A percentile compares a stretch with the other conserved stretches of the same genome.
phyloP scores from a whole-genome alignment of 2,329 filamentous ascomycete genomes.

The Lecanicillium sp. region DNA sequence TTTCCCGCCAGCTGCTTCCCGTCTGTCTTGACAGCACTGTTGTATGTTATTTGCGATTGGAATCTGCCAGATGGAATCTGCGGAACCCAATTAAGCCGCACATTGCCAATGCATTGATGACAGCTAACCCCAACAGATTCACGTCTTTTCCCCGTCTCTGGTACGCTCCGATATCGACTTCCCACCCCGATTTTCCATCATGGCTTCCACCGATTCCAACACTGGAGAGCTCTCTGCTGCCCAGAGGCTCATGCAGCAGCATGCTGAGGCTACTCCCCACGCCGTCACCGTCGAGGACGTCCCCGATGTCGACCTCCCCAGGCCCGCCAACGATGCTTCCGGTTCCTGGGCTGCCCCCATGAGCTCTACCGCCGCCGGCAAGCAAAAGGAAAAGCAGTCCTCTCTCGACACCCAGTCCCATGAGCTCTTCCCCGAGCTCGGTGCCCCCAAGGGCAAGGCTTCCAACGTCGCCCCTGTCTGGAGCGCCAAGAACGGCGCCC shows the following conservation, averaged over 20 bases:
- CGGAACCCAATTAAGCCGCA: too few species aligned
- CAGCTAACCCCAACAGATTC: neutral
- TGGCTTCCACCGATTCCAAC: slow-evolving; percentile 33
- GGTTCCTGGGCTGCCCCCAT: slow-evolving; percentile 43
- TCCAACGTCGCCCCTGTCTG: slow-evolving; percentile 66
- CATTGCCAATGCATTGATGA: neutral
- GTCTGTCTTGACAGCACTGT: neutral
- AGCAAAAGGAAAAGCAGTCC: slow-evolving; percentile 53
- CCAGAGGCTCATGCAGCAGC: slow-evolving; percentile 60
- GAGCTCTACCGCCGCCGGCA: slow-evolving; percentile 60
- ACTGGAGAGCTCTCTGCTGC: slow-evolving; percentile 45
- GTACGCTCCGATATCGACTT: slow-evolving; percentile 14
- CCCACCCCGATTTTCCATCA: slow-evolving; percentile 23
- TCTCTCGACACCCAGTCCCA: slow-evolving; percentile 76
- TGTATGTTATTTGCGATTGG: too few species aligned
- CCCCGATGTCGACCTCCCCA: slow-evolving; percentile 71
- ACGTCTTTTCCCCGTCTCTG: slow-evolving; percentile 1
- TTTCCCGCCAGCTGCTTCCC: neutral
- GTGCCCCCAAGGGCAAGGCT: slow-evolving; percentile 61
- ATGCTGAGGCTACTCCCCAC: slow-evolving; percentile 42
- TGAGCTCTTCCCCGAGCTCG: slow-evolving; percentile 90
- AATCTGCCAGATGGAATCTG: too few species aligned
- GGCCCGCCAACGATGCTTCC: slow-evolving; percentile 38
- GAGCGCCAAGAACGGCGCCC: slow-evolving; percentile 61
- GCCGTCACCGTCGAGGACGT: slow-evolving; percentile 74